These are phyloP conservation scores for Lentinula sp. DNA, from an alignment of 768 basidiomycete genomes.

Conservation along the genomic window DNA sequence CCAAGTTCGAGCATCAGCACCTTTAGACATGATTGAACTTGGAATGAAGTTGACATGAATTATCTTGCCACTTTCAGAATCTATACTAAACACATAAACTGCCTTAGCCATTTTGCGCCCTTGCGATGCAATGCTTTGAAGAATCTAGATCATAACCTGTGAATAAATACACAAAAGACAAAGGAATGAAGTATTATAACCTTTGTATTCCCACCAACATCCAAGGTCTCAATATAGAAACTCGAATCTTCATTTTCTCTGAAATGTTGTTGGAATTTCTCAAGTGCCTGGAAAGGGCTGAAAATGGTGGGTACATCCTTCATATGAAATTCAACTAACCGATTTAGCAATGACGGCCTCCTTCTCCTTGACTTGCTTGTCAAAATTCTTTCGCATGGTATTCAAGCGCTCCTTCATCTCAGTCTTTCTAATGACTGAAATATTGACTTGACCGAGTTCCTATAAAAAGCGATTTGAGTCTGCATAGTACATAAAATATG, in stretches of 20 bases:
- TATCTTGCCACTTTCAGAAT: conserved; percentile 64
- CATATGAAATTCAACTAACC: conserved; percentile 32
- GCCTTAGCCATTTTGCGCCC: conserved; percentile 81
- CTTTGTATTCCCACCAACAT: conserved; percentile 84
- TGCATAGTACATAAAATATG: neutral
- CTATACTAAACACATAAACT: conserved; percentile 83
- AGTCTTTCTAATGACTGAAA: conserved; percentile 79
- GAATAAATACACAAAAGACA: neutral
- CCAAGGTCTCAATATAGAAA: conserved; percentile 65
- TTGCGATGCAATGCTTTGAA: conserved; percentile 68
- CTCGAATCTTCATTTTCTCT: conserved; percentile 63
- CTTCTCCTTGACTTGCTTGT: conserved; percentile 79
- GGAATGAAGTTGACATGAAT: conserved; percentile 84
- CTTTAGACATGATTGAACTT: conserved; percentile 47
- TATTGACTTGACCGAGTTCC: conserved; percentile 88
- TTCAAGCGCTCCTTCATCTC: conserved; percentile 71
- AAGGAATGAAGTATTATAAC: conserved; percentile 25
- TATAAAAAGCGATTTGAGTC: conserved; percentile 22
- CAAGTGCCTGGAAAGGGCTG: conserved; percentile 48
- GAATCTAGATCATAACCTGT: conserved; percentile 38
- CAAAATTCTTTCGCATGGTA: conserved; percentile 72
- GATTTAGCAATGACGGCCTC: conserved; percentile 70
- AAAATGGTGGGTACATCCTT: neutral
- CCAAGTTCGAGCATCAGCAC: conserved; percentile 87
- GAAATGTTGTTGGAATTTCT: conserved; percentile 68